These are phyloP conservation scores for Drosera spatulata DNA, from an alignment of 179 eudicot species.

Conservation along the genomic window DNA sequence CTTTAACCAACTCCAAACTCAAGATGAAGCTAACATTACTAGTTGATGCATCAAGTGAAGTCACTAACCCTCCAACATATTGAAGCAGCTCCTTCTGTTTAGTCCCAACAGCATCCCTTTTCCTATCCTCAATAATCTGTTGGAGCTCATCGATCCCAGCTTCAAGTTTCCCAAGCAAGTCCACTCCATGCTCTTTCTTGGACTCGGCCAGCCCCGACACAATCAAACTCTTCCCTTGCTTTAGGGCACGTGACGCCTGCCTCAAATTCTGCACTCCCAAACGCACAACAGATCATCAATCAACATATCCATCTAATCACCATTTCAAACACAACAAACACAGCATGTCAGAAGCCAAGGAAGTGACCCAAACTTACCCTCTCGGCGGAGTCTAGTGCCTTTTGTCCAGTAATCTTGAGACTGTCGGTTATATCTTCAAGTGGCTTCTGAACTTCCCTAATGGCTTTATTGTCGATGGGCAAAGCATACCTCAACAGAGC, in stretches of 20 bases:
- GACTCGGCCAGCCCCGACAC: constrained; percentile 85
- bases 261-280: constrained; percentile 53
- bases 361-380: constrained; percentile 45
- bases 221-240: constrained; percentile 67
- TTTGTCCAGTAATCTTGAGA: constrained; percentile 75
- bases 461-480: constrained; percentile 87
- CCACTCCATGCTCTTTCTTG: constrained; percentile 73
- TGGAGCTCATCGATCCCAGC: constrained; percentile 73
- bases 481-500: constrained; percentile 74
- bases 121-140: constrained; percentile 72
- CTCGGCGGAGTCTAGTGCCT: constrained; percentile 83
- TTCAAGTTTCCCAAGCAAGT: constrained; percentile 76
- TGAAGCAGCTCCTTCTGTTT: constrained; percentile 87
- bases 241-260: constrained; percentile 78
- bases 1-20: background rate
- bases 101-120: constrained; percentile 68
- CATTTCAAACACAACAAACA: background rate
- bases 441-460: constrained; percentile 95
- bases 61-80: constrained; percentile 80
- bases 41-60: background rate
- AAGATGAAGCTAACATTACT: background rate
- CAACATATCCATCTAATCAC: constrained; percentile 2
- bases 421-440: constrained; percentile 93
- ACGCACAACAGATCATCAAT: constrained; percentile 7
- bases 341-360: background rate